These are phyloP conservation scores for Murraya koenigii DNA, from an alignment of 345 rosid species.

Conservation along the genomic window DNA sequence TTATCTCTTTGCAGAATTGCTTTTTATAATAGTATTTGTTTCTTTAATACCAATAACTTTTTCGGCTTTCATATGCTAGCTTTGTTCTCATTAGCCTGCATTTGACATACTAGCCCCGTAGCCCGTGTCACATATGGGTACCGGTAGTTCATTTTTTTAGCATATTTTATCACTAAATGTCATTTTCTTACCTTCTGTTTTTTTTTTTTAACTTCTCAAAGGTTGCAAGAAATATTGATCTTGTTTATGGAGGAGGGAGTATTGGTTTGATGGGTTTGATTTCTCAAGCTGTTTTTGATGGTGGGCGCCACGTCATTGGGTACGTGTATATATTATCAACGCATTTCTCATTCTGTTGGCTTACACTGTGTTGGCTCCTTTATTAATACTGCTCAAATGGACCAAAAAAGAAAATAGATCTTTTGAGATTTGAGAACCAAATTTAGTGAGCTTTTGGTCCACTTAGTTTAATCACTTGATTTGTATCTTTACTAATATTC, in stretches of 20 bases:
- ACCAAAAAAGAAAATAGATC: not conserved
- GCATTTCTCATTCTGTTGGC: not conserved
- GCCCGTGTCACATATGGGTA: not conserved
- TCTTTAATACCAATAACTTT: not conserved
- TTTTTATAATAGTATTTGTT: not conserved
- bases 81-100: not conserved
- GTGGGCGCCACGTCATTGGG: constrained; percentile 95
- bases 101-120: not conserved
- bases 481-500: constrained; percentile 15
- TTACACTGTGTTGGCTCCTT: not conserved
- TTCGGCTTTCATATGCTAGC: not conserved
- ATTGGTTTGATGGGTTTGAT: constrained; percentile 88
- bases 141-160: not conserved
- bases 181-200: not conserved
- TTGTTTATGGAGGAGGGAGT: constrained; percentile 97
- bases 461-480: not conserved
- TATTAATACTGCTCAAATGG: not conserved
- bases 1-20: not conserved
- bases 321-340: constrained; percentile 10
- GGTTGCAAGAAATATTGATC: constrained; percentile 85
- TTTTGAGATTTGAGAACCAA: constrained; percentile 3
- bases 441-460: not conserved
- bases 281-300: constrained; percentile 76
- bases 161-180: not conserved
- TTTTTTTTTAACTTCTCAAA: constrained; percentile 14